These are phyloP conservation scores for Colletotrichum coccodes DNA, from an alignment of 2,329 filamentous ascomycete species.

Conservation along the genomic window DNA sequence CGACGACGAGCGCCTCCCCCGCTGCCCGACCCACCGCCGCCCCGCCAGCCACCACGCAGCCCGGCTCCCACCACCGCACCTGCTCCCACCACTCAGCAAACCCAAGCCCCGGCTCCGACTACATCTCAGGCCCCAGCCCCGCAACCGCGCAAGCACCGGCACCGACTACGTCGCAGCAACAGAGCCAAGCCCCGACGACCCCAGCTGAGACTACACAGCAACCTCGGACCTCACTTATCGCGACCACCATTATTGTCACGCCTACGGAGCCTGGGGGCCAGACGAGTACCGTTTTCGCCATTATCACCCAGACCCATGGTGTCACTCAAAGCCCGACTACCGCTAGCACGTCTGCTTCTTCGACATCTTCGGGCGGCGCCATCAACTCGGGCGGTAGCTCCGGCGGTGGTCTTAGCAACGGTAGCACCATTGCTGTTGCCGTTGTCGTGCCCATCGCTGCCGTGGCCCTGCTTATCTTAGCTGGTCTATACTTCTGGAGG, in stretches of 20 bases:
- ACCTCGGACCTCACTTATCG: not conserved
- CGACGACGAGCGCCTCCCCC: slow-evolving; percentile 9
- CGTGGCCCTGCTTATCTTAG: slow-evolving; percentile 82
- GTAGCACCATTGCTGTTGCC: slow-evolving; percentile 86
- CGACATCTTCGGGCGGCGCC: slow-evolving; percentile 41
- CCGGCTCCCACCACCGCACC: slow-evolving; percentile 31
- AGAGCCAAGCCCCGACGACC: slow-evolving; percentile 11
- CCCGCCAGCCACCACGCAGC: slow-evolving; percentile 22
- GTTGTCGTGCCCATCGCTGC: slow-evolving; percentile 94
- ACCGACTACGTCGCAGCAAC: slow-evolving; percentile 10
- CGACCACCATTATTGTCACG: slow-evolving; percentile 22
- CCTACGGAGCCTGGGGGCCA: slow-evolving; percentile 28
- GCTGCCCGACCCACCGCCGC: slow-evolving; percentile 16
- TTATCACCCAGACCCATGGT: slow-evolving; percentile 36
- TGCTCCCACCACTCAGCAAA: slow-evolving; percentile 21
- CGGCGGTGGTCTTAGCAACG: slow-evolving; percentile 63
- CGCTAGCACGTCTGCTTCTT: slow-evolving; percentile 39
- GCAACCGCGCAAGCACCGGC: slow-evolving; percentile 23
- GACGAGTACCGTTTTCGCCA: slow-evolving; percentile 37
- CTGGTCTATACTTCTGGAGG: slow-evolving; percentile 86
- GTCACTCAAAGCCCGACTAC: not conserved
- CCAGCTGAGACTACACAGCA: not conserved
- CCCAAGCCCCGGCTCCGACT: slow-evolving; percentile 33
- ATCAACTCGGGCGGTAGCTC: slow-evolving; percentile 40
- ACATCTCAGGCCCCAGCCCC: slow-evolving; percentile 24